Evolutionary conservation across 2,329 filamentous ascomycete genomes (phyloP), one percentile per base, ranked within the genome.

Genomic region (Colletotrichum paranaense): DNA sequence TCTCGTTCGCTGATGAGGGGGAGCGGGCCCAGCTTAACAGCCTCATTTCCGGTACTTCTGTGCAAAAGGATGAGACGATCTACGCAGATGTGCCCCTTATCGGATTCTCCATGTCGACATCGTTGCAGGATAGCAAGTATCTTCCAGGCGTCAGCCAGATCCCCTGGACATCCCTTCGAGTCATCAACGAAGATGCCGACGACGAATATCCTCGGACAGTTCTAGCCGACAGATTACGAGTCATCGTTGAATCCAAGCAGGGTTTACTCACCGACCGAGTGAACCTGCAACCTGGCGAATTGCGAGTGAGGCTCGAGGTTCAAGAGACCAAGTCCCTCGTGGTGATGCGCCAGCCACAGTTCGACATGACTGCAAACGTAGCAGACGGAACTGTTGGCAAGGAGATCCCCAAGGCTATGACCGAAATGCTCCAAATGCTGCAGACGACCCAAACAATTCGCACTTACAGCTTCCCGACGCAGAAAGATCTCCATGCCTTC

Each of bases 251-350:
- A 70, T 94, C 93, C 76, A 90, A 93, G 74, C 91, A 92, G 76
- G 94, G 95, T 62, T 94, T 92, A 55, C 86, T 97, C 19, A 94
- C 94, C 2, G 95, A 98, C 82, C 90, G 95, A 49, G 87, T 98
- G 79, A 97, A 97, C 77, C 87, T 97, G 77, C 92, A 88, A 2
- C 92, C 92, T 12, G 93, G 93, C n/a, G 93, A 95, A 81, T 80
- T 95, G 76, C 90, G 90, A 77, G 81, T 95, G 62, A 87, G 90
- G 35, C 84, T 95, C 42, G 90, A 93, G 76, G 88, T 92, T 38
- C 86, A 87, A 68, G 88, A 90, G 66, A 87, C 87, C 26, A 90
- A 90, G 62, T 85, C 90, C 16, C 83, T 97, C 60, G 90, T 90
- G 74, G 82, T 96, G 49, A 86, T 93, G 68, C 92, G 95, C 52